Percentiles rank a stretch among this genome's conserved stretches.
Conservation (phyloP, 345 rosid species). For the Eucalyptus cloeziana region DNA sequence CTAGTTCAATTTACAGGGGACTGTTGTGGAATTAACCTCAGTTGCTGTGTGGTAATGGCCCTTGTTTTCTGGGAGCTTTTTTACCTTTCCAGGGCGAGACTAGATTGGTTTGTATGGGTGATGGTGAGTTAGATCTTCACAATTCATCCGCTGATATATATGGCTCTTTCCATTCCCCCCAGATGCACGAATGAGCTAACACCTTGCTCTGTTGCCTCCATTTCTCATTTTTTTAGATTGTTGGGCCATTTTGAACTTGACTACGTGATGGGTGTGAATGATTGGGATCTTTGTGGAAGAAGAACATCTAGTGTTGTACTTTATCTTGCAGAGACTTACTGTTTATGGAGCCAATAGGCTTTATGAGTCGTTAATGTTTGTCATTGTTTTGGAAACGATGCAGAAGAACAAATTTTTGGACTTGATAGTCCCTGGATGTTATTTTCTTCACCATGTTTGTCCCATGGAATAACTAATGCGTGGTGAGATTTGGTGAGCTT, state of each 20-base stretch:
- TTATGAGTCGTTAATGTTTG: not conserved
- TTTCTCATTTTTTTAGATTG: not conserved
- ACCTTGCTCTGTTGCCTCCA: not conserved
- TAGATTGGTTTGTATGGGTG: not conserved
- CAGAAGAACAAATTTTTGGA: not conserved
- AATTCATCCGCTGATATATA: not conserved
- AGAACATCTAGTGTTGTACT: not conserved
- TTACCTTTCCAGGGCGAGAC: not conserved
- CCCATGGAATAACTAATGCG: not conserved
- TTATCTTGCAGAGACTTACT: not conserved
- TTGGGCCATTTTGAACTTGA: not conserved
- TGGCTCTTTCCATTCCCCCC: not conserved
- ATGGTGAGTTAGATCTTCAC: not conserved
- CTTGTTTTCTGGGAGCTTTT: not conserved
- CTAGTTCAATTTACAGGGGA: not conserved
- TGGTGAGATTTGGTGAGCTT: not conserved
- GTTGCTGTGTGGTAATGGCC: not conserved
- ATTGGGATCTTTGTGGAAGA: not conserved
- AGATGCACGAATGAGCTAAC: not conserved
- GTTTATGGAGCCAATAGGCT: not conserved
- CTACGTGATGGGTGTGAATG: not conserved
- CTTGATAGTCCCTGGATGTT: not conserved
- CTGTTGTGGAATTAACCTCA: not conserved
- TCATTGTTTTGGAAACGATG: not conserved
- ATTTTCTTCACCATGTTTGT: not conserved